Evolutionary conservation across 1,284 basidiomycete species (phyloP), one percentile per base, ranked within the genome.

Genomic region (Neolentinus lepideus): DNA sequence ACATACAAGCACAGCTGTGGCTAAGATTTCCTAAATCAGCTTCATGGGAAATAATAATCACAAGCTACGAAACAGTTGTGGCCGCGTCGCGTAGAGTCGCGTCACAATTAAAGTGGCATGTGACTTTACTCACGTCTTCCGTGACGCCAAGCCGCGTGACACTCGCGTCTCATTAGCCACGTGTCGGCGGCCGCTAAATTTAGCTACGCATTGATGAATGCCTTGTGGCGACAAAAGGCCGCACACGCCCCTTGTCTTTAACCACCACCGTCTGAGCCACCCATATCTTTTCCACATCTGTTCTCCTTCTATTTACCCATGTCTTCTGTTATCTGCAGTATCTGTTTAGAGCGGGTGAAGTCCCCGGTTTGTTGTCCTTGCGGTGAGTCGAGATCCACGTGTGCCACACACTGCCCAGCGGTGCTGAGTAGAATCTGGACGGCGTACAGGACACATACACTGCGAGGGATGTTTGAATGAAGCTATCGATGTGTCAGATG

Each of bases 331-430:
- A 61, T 76, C 36, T 86, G 84, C 69, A 74, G 77, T n/a, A 85
- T 88, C 56, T 87, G 84, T 59, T 71, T 88, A 16, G 75, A 76
- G 9, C 60, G 62, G 2, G 68, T 81, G 57, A 75, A 72, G 46
- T 71, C 73, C 10, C 84, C 85, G 0, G 78, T 85, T 1, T 78
- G 71, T 47, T 73, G 79, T 1, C 85, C 84, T 1, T 88, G 85
- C 60, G 84, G 84, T 84, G 58, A 58, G 76, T 66, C 27, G n/a
- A 19, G 43, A 21, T 19, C n/a, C 16, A 2, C 26, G 9, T 55
- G 46, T 55, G 46, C 50, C 33, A 38, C 26, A 53, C 38, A 12
- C 14, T 31, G 27, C 25, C 10, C 43, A 26, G 19, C 14, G 43
- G 12, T 24, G 10, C 3, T n/a, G 35, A 16, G 12, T 24, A 4